Percentiles rank a stretch among this genome's conserved stretches.
These are phyloP conservation scores for Tylopilus microsporus DNA, from an alignment of 1,284 basidiomycete species.

Conservation along the genomic window DNA sequence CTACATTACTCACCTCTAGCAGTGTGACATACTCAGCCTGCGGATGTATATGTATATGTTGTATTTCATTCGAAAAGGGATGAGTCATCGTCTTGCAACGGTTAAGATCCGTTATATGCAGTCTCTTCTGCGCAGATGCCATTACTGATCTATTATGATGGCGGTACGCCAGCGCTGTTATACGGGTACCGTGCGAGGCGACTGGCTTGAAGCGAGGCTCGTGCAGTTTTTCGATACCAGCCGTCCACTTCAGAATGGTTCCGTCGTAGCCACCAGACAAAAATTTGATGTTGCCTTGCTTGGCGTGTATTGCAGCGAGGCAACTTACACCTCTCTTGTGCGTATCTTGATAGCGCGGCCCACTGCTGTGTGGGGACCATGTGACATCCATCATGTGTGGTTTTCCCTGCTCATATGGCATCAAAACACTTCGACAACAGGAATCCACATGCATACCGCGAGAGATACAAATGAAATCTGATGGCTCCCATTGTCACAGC, in stretches of 20 bases:
- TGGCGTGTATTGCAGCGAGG: slow-evolving; percentile 34
- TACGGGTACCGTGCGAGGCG: slow-evolving; percentile 28
- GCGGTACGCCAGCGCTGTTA: slow-evolving; percentile 38
- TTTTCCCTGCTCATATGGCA: slow-evolving; percentile 21
- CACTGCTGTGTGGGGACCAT: slow-evolving; percentile 27
- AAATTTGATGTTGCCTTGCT: slow-evolving; percentile 34
- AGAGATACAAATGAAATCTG: slow-evolving; percentile 42
- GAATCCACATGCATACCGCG: slow-evolving; percentile 29
- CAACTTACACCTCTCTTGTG: slow-evolving; percentile 35
- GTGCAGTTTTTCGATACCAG: slow-evolving; percentile 21
- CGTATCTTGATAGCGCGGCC: slow-evolving; percentile 26
- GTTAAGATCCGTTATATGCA: slow-evolving; percentile 34
- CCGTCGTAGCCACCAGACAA: slow-evolving; percentile 45
- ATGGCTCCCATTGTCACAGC: slow-evolving; percentile 36
- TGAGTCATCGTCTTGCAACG: slow-evolving; percentile 25
- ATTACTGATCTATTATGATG: slow-evolving; percentile 31
- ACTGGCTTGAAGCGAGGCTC: slow-evolving; percentile 26
- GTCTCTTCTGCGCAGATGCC: slow-evolving; percentile 31
- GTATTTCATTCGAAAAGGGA: slow-evolving; percentile 38
- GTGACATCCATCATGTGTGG: slow-evolving; percentile 30
- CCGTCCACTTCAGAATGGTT: slow-evolving; percentile 37
- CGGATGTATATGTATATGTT: slow-evolving; percentile 46
- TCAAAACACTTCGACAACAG: slow-evolving; percentile 18
- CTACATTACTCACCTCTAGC: slow-evolving; percentile 41
- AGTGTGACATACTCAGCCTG: slow-evolving; percentile 40